Base-by-base conservation (phyloP, 2,329 filamentous ascomycete species). In the Capronia americana region DNA sequence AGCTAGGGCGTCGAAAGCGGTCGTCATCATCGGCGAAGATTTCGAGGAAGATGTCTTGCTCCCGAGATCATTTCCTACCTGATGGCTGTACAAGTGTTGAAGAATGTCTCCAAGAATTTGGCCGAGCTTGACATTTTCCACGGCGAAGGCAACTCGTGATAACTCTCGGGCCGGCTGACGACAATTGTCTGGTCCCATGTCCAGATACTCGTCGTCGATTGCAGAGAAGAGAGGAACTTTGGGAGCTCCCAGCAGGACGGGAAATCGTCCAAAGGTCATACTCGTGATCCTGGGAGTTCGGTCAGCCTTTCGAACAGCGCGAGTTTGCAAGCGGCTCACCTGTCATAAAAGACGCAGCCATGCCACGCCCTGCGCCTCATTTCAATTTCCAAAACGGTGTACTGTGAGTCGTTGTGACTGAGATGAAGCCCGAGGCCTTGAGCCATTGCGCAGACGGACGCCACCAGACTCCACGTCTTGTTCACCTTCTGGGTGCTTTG, bases 281-380 rank as follows among this genome's bases (percentile, higher is more conserved):
- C 48, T 62, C 20, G 41, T 30, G 24, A 62, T 54, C 28, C 60
- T 62, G 41, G 3, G 11, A 51, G 5, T 14, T 28, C n/a, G 17
- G 14, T 23, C 20, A 57, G 28, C 14, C 5, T n/a, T 10, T 46
- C 10, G n/a, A 48, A 11, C n/a, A 46, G 10, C 38, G 5, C n/a
- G 2, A 24, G 2, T n/a, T 11, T 20, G 11, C 10, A 30, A 48
- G 20, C 30, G 6, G 28, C 57, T 23, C 28, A 59, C 57, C 34
- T 26, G 44, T 59, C 57, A 6, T 46, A 12, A n/a, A 59, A 38
- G 20, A 59, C 32, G 46, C 57, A 59, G 38, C 57, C 57, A 48
- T 59, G 57, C 57, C 57, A 59, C 46, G 38, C 44, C 38, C 57
- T 23, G n/a, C 57, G 57, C 38, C 57, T 59, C 57, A 59, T 59